Percentiles rank a stretch among this genome's conserved stretches.
Conservation (phyloP, 345 rosid genomes). For the Pistacia vera region DNA sequence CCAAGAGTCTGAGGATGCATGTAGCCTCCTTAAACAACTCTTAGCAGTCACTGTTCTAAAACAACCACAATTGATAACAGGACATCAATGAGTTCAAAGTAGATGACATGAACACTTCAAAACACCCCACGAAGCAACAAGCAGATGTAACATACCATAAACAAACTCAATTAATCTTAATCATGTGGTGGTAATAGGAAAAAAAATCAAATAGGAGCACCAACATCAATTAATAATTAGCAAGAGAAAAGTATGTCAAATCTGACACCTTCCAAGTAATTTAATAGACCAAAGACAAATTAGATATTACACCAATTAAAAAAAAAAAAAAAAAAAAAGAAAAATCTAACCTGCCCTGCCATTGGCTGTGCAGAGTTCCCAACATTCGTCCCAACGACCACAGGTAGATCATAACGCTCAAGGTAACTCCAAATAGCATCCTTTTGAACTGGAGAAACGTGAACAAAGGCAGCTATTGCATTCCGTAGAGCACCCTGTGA, state of each 20-base stretch:
- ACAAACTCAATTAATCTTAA: not conserved
- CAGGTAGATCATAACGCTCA: constrained; percentile 94
- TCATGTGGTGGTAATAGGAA: not conserved
- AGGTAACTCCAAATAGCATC: constrained; percentile 85
- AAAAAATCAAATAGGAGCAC: not conserved
- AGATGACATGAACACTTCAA: too few relatives aligned
- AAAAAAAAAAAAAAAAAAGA: too few relatives aligned
- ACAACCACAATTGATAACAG: too few relatives aligned
- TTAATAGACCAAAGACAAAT: not conserved
- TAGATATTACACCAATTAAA: not conserved
- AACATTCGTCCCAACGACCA: constrained; percentile 66
- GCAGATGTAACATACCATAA: too few relatives aligned
- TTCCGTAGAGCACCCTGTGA: constrained; percentile 90
- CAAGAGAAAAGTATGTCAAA: not conserved
- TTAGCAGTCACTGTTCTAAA: not conserved
- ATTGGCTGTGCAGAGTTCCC: constrained; percentile 55
- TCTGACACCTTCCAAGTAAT: not conserved
- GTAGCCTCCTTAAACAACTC: too few relatives aligned
- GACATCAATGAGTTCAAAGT: too few relatives aligned
- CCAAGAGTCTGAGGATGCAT: too few relatives aligned
- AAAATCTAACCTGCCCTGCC: constrained; percentile 69
- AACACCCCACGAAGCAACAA: too few relatives aligned
- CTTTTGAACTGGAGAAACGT: constrained; percentile 71
- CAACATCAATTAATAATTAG: not conserved
- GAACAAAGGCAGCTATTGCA: constrained; percentile 71